These are phyloP conservation scores for Podaxis sp. DNA, from an alignment of 768 basidiomycete genomes.

Conservation along the genomic window DNA sequence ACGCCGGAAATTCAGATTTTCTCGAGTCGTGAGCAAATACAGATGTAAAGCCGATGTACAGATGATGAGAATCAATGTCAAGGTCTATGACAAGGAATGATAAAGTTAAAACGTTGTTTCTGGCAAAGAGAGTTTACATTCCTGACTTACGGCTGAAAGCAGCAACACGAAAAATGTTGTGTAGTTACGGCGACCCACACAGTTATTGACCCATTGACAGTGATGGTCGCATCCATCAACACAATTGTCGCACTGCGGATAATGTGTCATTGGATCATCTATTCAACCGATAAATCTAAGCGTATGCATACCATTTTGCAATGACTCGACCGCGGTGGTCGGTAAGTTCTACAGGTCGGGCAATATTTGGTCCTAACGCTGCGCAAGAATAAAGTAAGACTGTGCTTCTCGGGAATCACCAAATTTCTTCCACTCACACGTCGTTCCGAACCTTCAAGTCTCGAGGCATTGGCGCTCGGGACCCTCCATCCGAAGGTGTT, in stretches of 20 bases:
- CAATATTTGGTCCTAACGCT: slow-evolving; percentile 95
- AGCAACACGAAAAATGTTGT: slow-evolving; percentile 89
- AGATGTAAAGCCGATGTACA: slow-evolving; percentile 84
- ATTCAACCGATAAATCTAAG: background rate
- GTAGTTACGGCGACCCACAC: slow-evolving; percentile 93
- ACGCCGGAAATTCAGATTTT: slow-evolving; percentile 45
- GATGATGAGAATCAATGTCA: slow-evolving; percentile 73
- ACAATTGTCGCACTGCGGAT: slow-evolving; percentile 87
- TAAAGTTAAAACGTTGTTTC: slow-evolving; percentile 10
- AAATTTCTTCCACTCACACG: slow-evolving; percentile 48
- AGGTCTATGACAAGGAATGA: slow-evolving; percentile 45
- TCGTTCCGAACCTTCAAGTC: slow-evolving; percentile 80
- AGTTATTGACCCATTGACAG: slow-evolving; percentile 92
- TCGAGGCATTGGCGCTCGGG: slow-evolving; percentile 69
- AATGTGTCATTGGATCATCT: background rate
- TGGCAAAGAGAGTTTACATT: background rate
- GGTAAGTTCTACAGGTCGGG: slow-evolving; percentile 87
- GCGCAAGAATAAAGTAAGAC: slow-evolving; percentile 8
- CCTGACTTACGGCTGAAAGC: slow-evolving; percentile 62
- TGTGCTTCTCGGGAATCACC: background rate
- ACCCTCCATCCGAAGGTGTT: slow-evolving; percentile 62
- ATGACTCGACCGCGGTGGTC: slow-evolving; percentile 92
- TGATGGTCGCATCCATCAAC: slow-evolving; percentile 95
- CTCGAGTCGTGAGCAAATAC: slow-evolving; percentile 58
- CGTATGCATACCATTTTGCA: slow-evolving; percentile 75